A percentile compares a stretch with the other conserved stretches of the same genome.
Evolutionary conservation across 345 rosid species (phyloP).

Genomic region (Murraya paniculata): DNA sequence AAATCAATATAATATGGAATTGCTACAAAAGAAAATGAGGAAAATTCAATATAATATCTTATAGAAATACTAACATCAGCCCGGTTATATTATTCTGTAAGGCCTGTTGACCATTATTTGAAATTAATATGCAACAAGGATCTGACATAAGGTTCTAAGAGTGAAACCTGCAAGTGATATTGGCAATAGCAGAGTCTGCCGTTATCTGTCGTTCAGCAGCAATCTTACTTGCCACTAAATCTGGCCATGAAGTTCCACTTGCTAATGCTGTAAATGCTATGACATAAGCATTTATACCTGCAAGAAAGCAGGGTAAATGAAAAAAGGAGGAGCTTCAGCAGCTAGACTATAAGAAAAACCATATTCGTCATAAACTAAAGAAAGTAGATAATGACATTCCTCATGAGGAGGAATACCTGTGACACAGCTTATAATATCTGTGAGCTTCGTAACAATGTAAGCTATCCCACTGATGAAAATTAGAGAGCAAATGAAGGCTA

Average conservation of each 20-base stretch:
- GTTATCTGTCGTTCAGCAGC: slow-evolving; percentile 91
- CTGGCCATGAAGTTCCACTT: slow-evolving; percentile 97
- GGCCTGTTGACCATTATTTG: background rate
- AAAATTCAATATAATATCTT: background rate
- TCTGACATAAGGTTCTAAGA: background rate
- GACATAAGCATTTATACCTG: slow-evolving; percentile 91
- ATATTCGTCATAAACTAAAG: background rate
- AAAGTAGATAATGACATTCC: slow-evolving; percentile 5
- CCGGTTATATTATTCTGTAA: too few species aligned
- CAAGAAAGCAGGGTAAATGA: background rate
- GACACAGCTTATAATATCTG: slow-evolving; percentile 88
- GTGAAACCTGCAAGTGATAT: slow-evolving; percentile 89
- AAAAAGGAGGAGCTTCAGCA: slow-evolving; percentile 3
- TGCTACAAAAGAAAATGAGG: slow-evolving; percentile 37
- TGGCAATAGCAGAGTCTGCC: slow-evolving; percentile 96
- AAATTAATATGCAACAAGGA: background rate
- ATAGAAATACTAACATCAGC: too few species aligned
- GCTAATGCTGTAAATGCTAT: slow-evolving; percentile 94
- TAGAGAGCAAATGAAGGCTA: slow-evolving; percentile 81
- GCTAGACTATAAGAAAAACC: slow-evolving; percentile 5
- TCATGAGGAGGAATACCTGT: slow-evolving; percentile 51
- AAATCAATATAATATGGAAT: slow-evolving; percentile 36
- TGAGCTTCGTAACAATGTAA: slow-evolving; percentile 64
- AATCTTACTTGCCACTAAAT: slow-evolving; percentile 92
- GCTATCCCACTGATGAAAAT: slow-evolving; percentile 82